Evolutionary conservation across 805 yeast species (phyloP).

Genomic region (Nakazawaea pomicola): DNA sequence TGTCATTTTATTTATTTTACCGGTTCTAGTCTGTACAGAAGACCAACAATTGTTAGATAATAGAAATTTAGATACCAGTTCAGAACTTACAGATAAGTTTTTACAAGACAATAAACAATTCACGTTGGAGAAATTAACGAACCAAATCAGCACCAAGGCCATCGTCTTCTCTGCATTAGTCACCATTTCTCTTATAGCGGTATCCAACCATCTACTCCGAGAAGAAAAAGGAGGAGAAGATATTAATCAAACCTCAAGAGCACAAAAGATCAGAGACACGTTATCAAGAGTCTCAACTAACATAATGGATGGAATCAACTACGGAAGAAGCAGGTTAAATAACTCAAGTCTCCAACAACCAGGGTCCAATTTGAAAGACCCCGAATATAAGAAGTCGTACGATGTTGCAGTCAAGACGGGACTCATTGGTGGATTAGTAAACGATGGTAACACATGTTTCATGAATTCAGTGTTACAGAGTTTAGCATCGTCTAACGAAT

Average conservation of each 20-base stretch:
- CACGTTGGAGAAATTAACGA: background rate
- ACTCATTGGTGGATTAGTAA: slow-evolving; percentile 81
- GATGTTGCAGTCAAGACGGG: slow-evolving; percentile 50
- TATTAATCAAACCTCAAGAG: background rate
- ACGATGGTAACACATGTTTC: slow-evolving; percentile 92
- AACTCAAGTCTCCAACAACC: slow-evolving; percentile 14
- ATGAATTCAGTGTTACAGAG: slow-evolving; percentile 89
- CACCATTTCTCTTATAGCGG: background rate
- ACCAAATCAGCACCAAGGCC: background rate
- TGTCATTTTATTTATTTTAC: background rate
- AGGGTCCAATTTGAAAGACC: slow-evolving; percentile 16
- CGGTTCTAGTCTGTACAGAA: background rate
- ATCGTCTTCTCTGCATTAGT: background rate
- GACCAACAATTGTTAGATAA: background rate
- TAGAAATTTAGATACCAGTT: background rate
- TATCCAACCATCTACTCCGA: slow-evolving; percentile 3
- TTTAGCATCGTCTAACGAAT: slow-evolving; percentile 65
- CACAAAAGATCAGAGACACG: background rate
- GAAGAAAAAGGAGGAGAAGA: background rate
- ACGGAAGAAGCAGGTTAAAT: slow-evolving; percentile 19
- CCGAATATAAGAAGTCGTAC: slow-evolving; percentile 16
- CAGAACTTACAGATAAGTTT: background rate
- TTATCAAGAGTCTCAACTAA: slow-evolving; percentile 17
- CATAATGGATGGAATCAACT: slow-evolving; percentile 16
- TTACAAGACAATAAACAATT: background rate